Evolutionary conservation across 2,329 filamentous ascomycete species (phyloP).

Genomic region (Rhytidhysteron rufulum): DNA sequence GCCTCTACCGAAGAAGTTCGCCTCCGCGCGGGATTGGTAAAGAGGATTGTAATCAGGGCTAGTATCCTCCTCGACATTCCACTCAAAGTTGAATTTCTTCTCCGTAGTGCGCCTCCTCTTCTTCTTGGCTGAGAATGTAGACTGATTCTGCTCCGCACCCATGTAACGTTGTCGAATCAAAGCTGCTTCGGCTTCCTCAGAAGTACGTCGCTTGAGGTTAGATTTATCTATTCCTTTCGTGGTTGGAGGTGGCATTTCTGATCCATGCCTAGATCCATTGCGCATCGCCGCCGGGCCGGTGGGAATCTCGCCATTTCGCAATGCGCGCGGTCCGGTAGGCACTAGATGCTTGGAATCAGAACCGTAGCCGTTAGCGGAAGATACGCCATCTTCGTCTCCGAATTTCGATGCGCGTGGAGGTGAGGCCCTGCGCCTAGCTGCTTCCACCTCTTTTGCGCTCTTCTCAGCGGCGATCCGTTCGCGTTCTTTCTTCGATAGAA

Average conservation of each 20-base stretch:
- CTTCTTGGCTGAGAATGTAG: constrained; percentile 91
- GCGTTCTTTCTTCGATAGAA: constrained; percentile 77
- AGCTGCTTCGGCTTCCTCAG: constrained; percentile 65
- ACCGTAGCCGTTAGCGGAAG: constrained; percentile 4
- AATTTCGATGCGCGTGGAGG: constrained; percentile 23
- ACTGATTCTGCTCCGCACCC: constrained; percentile 81
- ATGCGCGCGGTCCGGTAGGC: constrained; percentile 70
- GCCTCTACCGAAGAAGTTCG: constrained; percentile 67
- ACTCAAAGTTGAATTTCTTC: constrained; percentile 98
- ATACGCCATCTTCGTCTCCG: constrained; percentile 9
- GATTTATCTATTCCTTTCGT: constrained; percentile 37
- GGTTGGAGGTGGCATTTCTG: constrained; percentile 53
- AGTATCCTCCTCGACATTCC: constrained; percentile 93
- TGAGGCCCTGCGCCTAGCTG: constrained; percentile 49
- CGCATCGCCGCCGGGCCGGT: constrained; percentile 52
- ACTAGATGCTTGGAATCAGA: constrained; percentile 31
- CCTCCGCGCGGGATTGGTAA: constrained; percentile 65
- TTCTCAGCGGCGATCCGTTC: constrained; percentile 78
- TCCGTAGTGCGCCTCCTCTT: constrained; percentile 90
- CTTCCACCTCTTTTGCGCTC: constrained; percentile 66
- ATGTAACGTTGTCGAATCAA: constrained; percentile 81
- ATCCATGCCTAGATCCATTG: constrained; percentile 42
- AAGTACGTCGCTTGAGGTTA: constrained; percentile 24
- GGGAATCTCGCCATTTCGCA: constrained; percentile 52
- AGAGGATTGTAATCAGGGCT: constrained; percentile 77